phyloP scores from a whole-genome alignment of 768 basidiomycete genomes.

The Boletus eberwhitei region DNA sequence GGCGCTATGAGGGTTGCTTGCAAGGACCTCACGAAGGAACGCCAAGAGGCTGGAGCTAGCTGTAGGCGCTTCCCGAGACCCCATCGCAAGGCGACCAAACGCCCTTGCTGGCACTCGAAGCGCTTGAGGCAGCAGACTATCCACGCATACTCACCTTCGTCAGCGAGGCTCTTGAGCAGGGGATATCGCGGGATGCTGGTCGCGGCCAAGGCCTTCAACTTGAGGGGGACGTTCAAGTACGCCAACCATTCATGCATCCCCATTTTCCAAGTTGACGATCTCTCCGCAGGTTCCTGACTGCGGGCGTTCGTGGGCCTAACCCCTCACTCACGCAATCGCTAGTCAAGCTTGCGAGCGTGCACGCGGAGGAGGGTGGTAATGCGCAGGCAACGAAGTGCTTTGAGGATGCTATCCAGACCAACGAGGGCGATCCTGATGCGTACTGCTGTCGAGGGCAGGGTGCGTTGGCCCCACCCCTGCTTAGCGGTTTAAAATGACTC shows the following conservation, averaged over 20 bases:
- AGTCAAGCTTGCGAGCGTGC: conserved; percentile 94
- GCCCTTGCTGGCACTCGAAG: conserved; percentile 74
- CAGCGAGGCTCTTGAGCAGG: conserved; percentile 85
- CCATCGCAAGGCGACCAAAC: conserved; percentile 82
- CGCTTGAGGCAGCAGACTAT: conserved; percentile 83
- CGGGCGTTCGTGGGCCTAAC: conserved; percentile 72
- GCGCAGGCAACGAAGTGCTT: conserved; percentile 85
- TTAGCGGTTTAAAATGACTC: background rate
- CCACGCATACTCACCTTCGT: conserved; percentile 69
- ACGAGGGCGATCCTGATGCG: conserved; percentile 87
- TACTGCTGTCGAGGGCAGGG: conserved; percentile 99
- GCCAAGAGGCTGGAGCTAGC: too few relatives aligned
- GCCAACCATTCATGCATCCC: conserved; percentile 24
- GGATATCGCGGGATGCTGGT: conserved; percentile 68
- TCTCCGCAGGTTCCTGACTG: conserved; percentile 77
- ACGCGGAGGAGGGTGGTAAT: conserved; percentile 92
- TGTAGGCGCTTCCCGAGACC: conserved; percentile 68
- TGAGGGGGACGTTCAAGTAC: conserved; percentile 94
- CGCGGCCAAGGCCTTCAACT: conserved; percentile 87
- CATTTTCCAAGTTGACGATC: background rate
- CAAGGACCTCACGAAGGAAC: too few relatives aligned
- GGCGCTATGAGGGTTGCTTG: too few relatives aligned
- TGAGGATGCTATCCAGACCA: conserved; percentile 79
- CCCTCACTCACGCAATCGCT: conserved; percentile 79
- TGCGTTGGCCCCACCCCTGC: conserved; percentile 24